These are phyloP conservation scores for Pontederia crassipes DNA, from an alignment of 176 grass and related monocot species.

Conservation along the genomic window DNA sequence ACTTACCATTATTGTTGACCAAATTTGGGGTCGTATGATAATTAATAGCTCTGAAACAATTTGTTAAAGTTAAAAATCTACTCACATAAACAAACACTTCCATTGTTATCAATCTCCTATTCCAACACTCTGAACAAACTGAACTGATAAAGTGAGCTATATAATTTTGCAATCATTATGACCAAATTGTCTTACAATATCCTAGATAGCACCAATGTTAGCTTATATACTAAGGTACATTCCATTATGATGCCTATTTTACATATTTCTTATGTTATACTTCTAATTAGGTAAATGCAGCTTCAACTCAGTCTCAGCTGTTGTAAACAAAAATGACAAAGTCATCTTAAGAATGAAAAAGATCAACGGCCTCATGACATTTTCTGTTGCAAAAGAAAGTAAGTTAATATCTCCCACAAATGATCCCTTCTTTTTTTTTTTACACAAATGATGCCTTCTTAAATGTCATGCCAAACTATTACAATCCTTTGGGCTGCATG, in stretches of 20 bases:
- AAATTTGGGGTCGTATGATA: too few relatives aligned
- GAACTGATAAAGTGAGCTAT: too few relatives aligned
- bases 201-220: neutral
- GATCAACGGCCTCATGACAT: slow-evolving; percentile 63
- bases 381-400: slow-evolving; percentile 72
- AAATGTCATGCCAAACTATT: neutral
- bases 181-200: too few relatives aligned
- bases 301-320: slow-evolving; percentile 59
- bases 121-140: too few relatives aligned
- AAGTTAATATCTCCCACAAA: slow-evolving; percentile 11
- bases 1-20: too few relatives aligned
- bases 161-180: too few relatives aligned
- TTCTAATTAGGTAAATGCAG: slow-evolving; percentile 64
- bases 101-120: too few relatives aligned
- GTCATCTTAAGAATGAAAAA: slow-evolving; percentile 85
- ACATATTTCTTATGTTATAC: neutral
- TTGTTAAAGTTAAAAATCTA: too few relatives aligned
- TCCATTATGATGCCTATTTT: neutral
- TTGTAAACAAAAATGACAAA: slow-evolving; percentile 55
- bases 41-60: too few relatives aligned
- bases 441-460: neutral
- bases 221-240: neutral
- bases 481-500: slow-evolving; percentile 23
- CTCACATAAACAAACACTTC: too few relatives aligned
- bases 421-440: neutral